Evolutionary conservation across 352 stramenopile genomes (phyloP).

Genomic region (Phytopythium montanum): DNA sequence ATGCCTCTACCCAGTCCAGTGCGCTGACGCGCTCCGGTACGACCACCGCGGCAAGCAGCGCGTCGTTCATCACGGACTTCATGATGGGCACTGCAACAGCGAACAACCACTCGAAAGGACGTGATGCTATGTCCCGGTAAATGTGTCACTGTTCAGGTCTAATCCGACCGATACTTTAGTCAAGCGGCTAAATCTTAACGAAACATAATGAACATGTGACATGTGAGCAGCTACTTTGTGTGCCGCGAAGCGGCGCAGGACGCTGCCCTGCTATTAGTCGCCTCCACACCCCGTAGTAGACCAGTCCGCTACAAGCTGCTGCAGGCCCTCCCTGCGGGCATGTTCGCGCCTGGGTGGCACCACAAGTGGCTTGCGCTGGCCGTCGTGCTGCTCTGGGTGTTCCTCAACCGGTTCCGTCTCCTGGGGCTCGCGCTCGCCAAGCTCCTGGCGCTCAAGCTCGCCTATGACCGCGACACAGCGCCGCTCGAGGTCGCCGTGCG

Average conservation of each 20-base stretch:
- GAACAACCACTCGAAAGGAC: too few relatives aligned
- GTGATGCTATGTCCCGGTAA: too few relatives aligned
- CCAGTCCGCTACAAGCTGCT: neutral
- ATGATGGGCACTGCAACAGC: too few relatives aligned
- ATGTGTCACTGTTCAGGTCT: too few relatives aligned
- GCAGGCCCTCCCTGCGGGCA: neutral
- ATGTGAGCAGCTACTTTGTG: constrained; percentile 4
- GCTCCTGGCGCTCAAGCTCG: constrained; percentile 30
- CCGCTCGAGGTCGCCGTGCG: constrained; percentile 23
- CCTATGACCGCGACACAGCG: constrained; percentile 13
- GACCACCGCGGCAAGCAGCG: neutral
- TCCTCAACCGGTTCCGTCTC: constrained; percentile 53
- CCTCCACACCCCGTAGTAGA: neutral
- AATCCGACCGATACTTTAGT: too few relatives aligned
- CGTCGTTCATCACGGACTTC: neutral
- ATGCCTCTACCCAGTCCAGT: too few relatives aligned
- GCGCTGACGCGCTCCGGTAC: neutral
- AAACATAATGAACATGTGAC: neutral
- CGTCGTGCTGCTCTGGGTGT: constrained; percentile 32
- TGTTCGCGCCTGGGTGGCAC: constrained; percentile 33
- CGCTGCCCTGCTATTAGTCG: neutral
- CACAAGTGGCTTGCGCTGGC: constrained; percentile 59
- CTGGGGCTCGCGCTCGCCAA: constrained; percentile 50
- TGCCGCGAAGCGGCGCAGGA: constrained; percentile 1
- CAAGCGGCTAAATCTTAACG: too few relatives aligned